Evolutionary conservation across 257 asterid genomes (phyloP).

Genomic region (Solanum tarapatanum): DNA sequence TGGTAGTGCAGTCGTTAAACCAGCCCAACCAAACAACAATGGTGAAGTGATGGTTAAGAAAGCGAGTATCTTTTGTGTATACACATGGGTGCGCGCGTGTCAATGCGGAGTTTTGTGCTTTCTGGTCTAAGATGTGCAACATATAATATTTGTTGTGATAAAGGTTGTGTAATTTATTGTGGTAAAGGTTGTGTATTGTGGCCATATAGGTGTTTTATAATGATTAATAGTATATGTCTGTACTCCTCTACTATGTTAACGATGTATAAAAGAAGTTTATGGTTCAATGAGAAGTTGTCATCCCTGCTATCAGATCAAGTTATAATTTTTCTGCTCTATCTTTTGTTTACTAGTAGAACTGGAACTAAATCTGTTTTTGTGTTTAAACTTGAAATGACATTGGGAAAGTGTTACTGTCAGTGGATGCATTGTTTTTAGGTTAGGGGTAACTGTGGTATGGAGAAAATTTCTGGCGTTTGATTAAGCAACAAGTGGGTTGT

Average conservation of each 20-base stretch:
- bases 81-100: too few species aligned
- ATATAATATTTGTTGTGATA: too few species aligned
- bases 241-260: constrained; percentile 10
- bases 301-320: not conserved
- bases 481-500: not conserved
- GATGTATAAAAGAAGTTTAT: constrained; percentile 2
- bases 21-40: too few species aligned
- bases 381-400: not conserved
- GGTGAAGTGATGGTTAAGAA: too few species aligned
- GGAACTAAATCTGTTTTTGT: not conserved
- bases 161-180: too few species aligned
- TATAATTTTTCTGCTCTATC: not conserved
- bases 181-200: not conserved
- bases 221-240: not conserved
- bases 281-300: not conserved
- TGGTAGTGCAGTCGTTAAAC: too few species aligned
- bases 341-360: not conserved
- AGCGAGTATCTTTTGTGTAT: too few species aligned
- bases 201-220: not conserved
- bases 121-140: too few species aligned
- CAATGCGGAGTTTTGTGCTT: too few species aligned
- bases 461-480: not conserved
- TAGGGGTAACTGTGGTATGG: not conserved
- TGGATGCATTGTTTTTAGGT: not conserved
- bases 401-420: not conserved